Evolutionary conservation across 148 eudicot genomes (phyloP), one percentile per base, ranked within the genome.

Genomic region (Dysphania ambrosioides): DNA sequence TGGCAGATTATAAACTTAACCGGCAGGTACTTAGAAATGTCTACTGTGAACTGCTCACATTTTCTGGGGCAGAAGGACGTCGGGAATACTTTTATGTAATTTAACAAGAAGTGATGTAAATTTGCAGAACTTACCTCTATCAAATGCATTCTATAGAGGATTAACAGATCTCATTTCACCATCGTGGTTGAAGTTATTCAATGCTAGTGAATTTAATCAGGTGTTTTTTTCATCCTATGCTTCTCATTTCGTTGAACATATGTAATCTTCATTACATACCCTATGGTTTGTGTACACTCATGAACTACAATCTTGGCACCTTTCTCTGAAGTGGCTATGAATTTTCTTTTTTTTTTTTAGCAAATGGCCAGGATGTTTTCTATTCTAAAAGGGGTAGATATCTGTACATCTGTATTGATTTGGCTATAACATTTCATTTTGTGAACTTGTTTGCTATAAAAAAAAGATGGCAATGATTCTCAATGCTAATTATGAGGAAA

Each of bases 201-300:
- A 94, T 86, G 96, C 98, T n/a, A 87, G 92, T 81, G 98, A 94
- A 85, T 91, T 91, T 82, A 94, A 94, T 84, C 98, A 94, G 98
- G 98, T 94, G 85, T 23, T 71, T 71, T 29, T 68, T 66, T 40
- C 51, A 26, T 34, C 36, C 42, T 30, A 8, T 47, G 67, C 69
- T 66, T 42, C 64, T 36, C 4, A 7, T 8, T 66, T 26, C 16
- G n/a, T 21, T 10, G 31, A 66, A 40, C 49, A 38, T 36, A 23
- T 66, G 6, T 10, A 19, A 9, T 66, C 70, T 38, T 66, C 49
- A 36, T 18, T 65, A 18, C 8, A 6, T n/a, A 8, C 40, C 41
- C n/a, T 65, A n/a, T 65, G 44, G 44, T 66, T 23, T 66, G 70
- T 51, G 8, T 38, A 66, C 1, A 70, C 7, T 11, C 24, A 53